A percentile compares a stretch with the other conserved stretches of the same genome.
Conservation (phyloP, 1,139 yeast genomes). For the Hyphopichia fennica region DNA sequence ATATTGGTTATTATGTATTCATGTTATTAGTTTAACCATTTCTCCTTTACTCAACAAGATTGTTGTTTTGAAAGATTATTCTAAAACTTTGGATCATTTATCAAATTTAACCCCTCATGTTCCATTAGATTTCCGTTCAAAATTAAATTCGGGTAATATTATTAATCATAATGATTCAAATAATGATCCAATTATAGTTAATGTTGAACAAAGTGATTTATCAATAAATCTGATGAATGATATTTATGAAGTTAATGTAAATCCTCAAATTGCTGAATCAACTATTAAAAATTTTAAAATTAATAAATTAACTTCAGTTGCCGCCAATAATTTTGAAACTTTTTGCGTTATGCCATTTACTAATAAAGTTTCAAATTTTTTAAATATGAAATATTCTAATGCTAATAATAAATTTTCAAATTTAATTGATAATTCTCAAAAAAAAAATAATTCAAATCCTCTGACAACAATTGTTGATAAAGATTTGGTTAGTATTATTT, state of each 20-base stretch:
- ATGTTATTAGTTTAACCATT: slow-evolving; percentile 40
- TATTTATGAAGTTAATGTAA: slow-evolving; percentile 10
- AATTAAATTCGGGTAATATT: not conserved
- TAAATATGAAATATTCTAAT: slow-evolving; percentile 4
- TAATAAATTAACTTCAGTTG: slow-evolving; percentile 35
- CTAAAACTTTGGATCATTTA: slow-evolving; percentile 31
- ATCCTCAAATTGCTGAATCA: slow-evolving; percentile 13
- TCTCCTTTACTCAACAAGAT: slow-evolving; percentile 28
- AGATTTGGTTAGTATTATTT: slow-evolving; percentile 10
- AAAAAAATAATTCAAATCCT: not conserved
- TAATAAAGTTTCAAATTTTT: slow-evolving; percentile 15
- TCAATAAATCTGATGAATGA: slow-evolving; percentile 4
- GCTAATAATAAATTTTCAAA: slow-evolving; percentile 5
- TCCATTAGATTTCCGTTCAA: slow-evolving; percentile 19
- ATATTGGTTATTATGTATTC: slow-evolving; percentile 42
- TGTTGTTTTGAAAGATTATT: slow-evolving; percentile 27
- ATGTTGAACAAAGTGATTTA: slow-evolving; percentile 2
- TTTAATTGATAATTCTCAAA: slow-evolving; percentile 1
- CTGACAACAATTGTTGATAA: slow-evolving; percentile 32
- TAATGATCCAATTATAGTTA: slow-evolving; percentile 3
- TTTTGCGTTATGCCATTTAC: slow-evolving; percentile 46
- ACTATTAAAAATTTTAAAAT: slow-evolving; percentile 23
- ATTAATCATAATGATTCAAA: not conserved
- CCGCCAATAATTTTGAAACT: slow-evolving; percentile 56
- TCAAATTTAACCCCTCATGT: slow-evolving; percentile 25